Evolutionary conservation across 345 rosid genomes (phyloP).

Genomic region (Heritiera fomes): DNA sequence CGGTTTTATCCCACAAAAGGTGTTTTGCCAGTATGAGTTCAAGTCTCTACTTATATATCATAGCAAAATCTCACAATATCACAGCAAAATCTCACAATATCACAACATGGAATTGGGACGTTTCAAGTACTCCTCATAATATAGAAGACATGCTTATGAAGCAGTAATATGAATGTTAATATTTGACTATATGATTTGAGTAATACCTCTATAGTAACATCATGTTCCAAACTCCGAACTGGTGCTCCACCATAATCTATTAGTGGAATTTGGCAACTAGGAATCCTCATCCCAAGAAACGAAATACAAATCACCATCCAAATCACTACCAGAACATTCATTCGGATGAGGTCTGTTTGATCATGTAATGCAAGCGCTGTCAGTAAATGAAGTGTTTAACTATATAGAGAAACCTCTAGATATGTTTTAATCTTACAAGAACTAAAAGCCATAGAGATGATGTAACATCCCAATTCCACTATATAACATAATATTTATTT

Average conservation of each 20-base stretch:
- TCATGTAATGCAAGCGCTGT: not conserved
- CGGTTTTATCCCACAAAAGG: no score
- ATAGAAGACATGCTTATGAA: not conserved
- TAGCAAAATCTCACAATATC: no score
- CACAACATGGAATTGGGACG: no score
- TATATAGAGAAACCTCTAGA: not conserved
- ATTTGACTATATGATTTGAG: not conserved
- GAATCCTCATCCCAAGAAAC: slow-evolving; percentile 46
- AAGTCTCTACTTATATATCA: no score
- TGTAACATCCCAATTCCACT: no score
- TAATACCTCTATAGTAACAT: slow-evolving; percentile 41
- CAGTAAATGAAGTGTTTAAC: not conserved
- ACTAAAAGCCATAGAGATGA: no score
- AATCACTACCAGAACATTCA: slow-evolving; percentile 45
- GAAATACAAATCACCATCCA: slow-evolving; percentile 45
- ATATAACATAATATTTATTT: no score
- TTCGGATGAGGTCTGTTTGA: slow-evolving; percentile 41
- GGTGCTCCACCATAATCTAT: slow-evolving; percentile 35
- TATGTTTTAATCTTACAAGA: no score
- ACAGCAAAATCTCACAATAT: no score
- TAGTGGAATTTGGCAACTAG: slow-evolving; percentile 22
- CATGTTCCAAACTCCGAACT: slow-evolving; percentile 13
- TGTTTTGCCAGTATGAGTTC: no score
- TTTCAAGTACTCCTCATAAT: not conserved
- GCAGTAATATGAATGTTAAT: not conserved